Percentiles rank a stretch among this genome's conserved stretches.
Evolutionary conservation across 345 rosid species (phyloP).

Genomic region (Moricandia moricandioides): DNA sequence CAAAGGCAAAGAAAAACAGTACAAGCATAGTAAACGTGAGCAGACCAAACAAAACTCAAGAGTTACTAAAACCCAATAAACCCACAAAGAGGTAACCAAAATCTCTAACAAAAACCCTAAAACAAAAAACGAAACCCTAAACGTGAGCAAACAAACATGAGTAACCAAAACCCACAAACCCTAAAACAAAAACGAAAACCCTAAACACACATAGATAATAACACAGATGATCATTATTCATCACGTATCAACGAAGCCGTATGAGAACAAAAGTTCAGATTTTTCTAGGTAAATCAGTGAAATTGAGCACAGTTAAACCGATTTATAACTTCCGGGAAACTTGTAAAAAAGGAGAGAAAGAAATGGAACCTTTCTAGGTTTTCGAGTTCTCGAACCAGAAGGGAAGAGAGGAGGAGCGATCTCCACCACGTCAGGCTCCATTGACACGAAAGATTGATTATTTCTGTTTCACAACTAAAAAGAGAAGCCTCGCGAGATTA

Average conservation of each 20-base stretch:
- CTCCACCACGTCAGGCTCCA: constrained; percentile 79
- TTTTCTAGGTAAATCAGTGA: constrained; percentile 1
- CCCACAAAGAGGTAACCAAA: too few relatives aligned
- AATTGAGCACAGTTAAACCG: neutral
- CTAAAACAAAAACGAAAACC: constrained; percentile 9
- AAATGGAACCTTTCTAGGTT: constrained; percentile 51
- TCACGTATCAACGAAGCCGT: constrained; percentile 1
- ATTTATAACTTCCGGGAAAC: neutral
- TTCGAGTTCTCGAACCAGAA: constrained; percentile 38
- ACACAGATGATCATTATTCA: neutral
- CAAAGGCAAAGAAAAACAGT: neutral
- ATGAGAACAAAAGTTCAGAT: neutral
- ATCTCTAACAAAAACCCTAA: too few relatives aligned
- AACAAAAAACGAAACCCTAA: too few relatives aligned
- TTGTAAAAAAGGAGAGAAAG: neutral
- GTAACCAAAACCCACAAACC: neutral
- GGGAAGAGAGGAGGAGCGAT: constrained; percentile 45
- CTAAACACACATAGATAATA: constrained; percentile 15
- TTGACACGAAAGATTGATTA: constrained; percentile 32
- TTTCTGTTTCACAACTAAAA: too few relatives aligned
- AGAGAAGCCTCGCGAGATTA: too few relatives aligned
- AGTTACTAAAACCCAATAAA: neutral
- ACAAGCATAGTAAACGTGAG: neutral
- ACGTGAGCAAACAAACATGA: neutral
- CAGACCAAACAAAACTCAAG: neutral